Conservation (phyloP, 2,329 filamentous ascomycete genomes). For the Sphaerulina vaccinii region DNA sequence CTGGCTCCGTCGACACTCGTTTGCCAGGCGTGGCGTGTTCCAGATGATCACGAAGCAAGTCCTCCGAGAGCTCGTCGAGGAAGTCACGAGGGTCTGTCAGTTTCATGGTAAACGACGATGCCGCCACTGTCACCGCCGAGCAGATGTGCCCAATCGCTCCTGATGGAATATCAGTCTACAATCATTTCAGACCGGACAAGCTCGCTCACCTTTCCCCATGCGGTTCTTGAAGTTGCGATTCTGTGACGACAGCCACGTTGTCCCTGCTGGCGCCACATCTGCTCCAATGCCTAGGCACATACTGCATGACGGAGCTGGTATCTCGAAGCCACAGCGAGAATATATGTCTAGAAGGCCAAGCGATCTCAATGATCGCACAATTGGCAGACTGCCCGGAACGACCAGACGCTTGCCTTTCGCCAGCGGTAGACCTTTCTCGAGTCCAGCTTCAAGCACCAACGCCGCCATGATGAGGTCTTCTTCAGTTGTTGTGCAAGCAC, state of each 20-base stretch:
- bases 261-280: slow-evolving; percentile 8
- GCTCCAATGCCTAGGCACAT: slow-evolving; percentile 14
- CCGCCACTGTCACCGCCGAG: slow-evolving; percentile 11
- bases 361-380: slow-evolving; percentile 9
- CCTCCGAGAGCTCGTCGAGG: neutral
- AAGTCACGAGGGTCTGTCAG: slow-evolving; percentile 9
- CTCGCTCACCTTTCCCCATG: slow-evolving; percentile 11
- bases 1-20: neutral
- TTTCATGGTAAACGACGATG: slow-evolving; percentile 13
- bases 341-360: slow-evolving; percentile 11
- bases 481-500: slow-evolving; percentile 18
- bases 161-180: neutral
- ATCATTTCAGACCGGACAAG: neutral
- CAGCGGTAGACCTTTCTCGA: slow-evolving; percentile 1
- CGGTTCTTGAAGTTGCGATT: slow-evolving; percentile 18
- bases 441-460: slow-evolving; percentile 7
- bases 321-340: slow-evolving; percentile 5
- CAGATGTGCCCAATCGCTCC: slow-evolving; percentile 13
- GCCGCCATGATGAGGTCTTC: slow-evolving; percentile 18
- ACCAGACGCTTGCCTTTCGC: slow-evolving; percentile 2
- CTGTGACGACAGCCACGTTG: slow-evolving; percentile 11
- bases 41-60: neutral
- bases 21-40: neutral
- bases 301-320: slow-evolving; percentile 5
- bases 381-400: slow-evolving; percentile 15